Evolutionary conservation across 2,329 filamentous ascomycete genomes (phyloP).

Genomic region (Botrytis sinoallii): DNA sequence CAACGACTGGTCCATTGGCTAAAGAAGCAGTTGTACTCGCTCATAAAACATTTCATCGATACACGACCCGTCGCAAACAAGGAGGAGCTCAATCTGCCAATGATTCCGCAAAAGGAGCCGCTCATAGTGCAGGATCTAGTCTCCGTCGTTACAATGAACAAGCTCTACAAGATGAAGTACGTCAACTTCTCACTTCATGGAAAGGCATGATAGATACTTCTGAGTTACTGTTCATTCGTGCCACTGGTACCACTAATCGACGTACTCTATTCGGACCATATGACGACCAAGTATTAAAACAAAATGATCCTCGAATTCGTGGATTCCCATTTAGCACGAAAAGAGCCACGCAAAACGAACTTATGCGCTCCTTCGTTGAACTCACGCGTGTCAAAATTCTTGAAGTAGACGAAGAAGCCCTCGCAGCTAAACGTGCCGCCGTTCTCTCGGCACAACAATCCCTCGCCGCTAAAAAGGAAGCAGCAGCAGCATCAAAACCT

Average conservation of each 20-base stretch:
- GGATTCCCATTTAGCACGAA: conserved; percentile 93
- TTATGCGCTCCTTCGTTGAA: conserved; percentile 93
- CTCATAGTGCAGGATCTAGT: conserved; percentile 88
- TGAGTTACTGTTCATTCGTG: conserved; percentile 83
- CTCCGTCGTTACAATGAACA: conserved; percentile 92
- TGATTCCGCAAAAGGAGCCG: conserved; percentile 88
- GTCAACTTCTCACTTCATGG: conserved; percentile 79
- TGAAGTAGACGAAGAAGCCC: conserved; percentile 66
- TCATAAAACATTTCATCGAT: conserved; percentile 97
- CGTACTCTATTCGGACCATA: conserved; percentile 88
- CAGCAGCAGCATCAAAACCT: conserved; percentile 44
- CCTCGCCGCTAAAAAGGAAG: conserved; percentile 45
- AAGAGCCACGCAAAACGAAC: conserved; percentile 86
- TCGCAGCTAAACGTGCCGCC: conserved; percentile 48
- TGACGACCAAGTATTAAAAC: conserved; percentile 77
- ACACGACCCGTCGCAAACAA: conserved; percentile 93
- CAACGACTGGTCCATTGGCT: conserved; percentile 67
- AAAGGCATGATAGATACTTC: conserved; percentile 78
- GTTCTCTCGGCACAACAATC: conserved; percentile 46
- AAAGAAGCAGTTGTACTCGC: conserved; percentile 84
- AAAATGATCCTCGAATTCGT: conserved; percentile 75
- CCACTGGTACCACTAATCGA: conserved; percentile 81
- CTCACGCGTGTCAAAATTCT: conserved; percentile 85
- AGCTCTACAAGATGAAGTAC: conserved; percentile 83
- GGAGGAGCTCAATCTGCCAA: conserved; percentile 93